Evolutionary conservation across 495 filamentous ascomycete species (phyloP), one percentile per base, ranked within the genome.

Genomic region (Ramalina peruviana): DNA sequence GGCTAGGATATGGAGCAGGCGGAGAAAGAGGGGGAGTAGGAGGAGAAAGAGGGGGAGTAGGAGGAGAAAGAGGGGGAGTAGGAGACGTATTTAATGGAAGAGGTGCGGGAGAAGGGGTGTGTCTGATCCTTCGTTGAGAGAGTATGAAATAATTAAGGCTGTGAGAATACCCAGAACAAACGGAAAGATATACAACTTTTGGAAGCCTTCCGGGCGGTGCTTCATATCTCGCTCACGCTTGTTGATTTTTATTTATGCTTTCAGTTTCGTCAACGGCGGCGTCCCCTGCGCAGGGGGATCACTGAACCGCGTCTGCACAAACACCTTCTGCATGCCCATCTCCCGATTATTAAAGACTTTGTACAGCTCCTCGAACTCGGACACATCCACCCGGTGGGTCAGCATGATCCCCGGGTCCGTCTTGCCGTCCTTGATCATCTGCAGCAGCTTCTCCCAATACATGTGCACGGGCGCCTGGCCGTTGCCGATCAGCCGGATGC

Each of bases 381-480:
- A 83, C 0, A 94, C 57, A 1, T 71, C 65, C n/a, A 86, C 70
- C 1, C 86, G 79, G 59, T 94, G 88, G 19, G 77, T 80, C 11
- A 94, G 63, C 80, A 94, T 93, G 59, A 82, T 78, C 4, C 81
- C 62, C 0, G 86, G 86, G 47, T 94, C 79, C 40, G 93, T 80
- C 49, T 83, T 70, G n/a, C 79, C 76, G 3, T 63, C 63, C 58
- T 79, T 71, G 48, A 94, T 83, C 72, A 78, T 78, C 44, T 74
- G 61, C 47, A 90, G 70, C 21, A 93, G 65, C 1, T 85, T 69
- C 20, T 84, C 68, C 87, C 85, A 94, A 66, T 94, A 92, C 48
- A 76, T 76, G 40, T 89, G 85, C 5, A 93, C 86, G 0, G 85
- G 86, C 0, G 85, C 82, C 61, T 94, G 88, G 3, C 88, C 86